Evolutionary conservation across 495 filamentous ascomycete species (phyloP).

Genomic region (Xylaria sp.): DNA sequence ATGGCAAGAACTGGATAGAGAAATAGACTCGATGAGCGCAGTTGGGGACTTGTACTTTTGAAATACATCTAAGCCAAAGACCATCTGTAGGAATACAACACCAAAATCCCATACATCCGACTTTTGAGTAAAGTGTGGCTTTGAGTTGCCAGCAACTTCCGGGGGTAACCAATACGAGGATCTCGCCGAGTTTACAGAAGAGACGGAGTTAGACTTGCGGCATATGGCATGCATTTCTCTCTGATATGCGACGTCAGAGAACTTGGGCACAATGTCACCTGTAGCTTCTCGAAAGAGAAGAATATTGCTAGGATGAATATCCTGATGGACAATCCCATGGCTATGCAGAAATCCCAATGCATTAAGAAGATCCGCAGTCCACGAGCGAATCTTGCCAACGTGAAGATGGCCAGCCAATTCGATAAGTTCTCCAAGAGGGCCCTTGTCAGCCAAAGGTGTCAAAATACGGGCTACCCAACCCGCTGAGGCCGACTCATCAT

Average conservation of each 20-base stretch:
- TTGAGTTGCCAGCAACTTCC: conserved; percentile 69
- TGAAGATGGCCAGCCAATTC: conserved; percentile 77
- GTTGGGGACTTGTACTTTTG: conserved; percentile 80
- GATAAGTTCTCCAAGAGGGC: conserved; percentile 81
- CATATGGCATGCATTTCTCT: conserved; percentile 65
- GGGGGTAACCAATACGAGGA: conserved; percentile 86
- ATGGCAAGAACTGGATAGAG: conserved; percentile 73
- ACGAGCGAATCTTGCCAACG: conserved; percentile 75
- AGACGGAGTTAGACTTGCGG: conserved; percentile 49
- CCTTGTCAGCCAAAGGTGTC: conserved; percentile 79
- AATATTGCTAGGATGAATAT: conserved; percentile 77
- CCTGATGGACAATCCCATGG: conserved; percentile 79
- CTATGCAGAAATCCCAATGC: conserved; percentile 85
- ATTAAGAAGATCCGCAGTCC: conserved; percentile 90
- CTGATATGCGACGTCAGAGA: conserved; percentile 74
- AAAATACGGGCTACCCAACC: conserved; percentile 83
- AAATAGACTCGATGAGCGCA: conserved; percentile 65
- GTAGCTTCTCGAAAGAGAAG: conserved; percentile 67
- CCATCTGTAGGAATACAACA: conserved; percentile 88
- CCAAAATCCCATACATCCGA: conserved; percentile 96
- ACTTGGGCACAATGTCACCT: conserved; percentile 67
- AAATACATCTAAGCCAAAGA: conserved; percentile 81
- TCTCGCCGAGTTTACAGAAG: conserved; percentile 65
- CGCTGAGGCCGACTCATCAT: conserved; percentile 46
- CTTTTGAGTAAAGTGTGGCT: conserved; percentile 71